These are phyloP conservation scores for Aspergillus sergii DNA, from an alignment of 2,329 filamentous ascomycete species.

Conservation along the genomic window DNA sequence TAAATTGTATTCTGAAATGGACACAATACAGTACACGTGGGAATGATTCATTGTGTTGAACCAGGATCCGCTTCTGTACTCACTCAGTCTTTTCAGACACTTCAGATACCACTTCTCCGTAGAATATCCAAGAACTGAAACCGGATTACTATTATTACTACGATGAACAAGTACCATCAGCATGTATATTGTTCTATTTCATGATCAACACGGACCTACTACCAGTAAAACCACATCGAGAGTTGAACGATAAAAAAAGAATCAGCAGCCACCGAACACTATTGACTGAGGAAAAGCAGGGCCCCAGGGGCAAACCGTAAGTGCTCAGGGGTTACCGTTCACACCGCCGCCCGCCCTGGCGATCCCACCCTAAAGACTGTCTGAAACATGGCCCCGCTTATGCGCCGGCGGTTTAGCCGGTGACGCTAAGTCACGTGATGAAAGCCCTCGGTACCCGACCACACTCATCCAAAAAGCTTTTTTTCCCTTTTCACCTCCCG, in stretches of 20 bases:
- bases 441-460: conserved; percentile 1
- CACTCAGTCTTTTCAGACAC: neutral
- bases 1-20: neutral
- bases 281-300: conserved; percentile 10
- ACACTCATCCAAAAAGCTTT: conserved; percentile 4
- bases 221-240: neutral
- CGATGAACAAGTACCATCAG: neutral
- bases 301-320: conserved; percentile 17
- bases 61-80: neutral
- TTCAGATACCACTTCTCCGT: neutral
- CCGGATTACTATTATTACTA: neutral
- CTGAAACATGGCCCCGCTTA: conserved; percentile 13
- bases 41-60: neutral
- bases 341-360: conserved; percentile 16
- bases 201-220: neutral
- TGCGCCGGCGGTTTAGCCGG: neutral
- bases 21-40: neutral
- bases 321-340: conserved; percentile 13
- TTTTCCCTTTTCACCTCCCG: neutral
- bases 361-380: conserved; percentile 16
- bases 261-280: conserved; percentile 5
- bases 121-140: neutral
- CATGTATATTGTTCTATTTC: neutral
- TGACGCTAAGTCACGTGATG: conserved; percentile 4
- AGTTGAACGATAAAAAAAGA: neutral